Evolutionary conservation across 371 early-diverging fungal species (phyloP).

Genomic region (Smittium mucronatum): DNA sequence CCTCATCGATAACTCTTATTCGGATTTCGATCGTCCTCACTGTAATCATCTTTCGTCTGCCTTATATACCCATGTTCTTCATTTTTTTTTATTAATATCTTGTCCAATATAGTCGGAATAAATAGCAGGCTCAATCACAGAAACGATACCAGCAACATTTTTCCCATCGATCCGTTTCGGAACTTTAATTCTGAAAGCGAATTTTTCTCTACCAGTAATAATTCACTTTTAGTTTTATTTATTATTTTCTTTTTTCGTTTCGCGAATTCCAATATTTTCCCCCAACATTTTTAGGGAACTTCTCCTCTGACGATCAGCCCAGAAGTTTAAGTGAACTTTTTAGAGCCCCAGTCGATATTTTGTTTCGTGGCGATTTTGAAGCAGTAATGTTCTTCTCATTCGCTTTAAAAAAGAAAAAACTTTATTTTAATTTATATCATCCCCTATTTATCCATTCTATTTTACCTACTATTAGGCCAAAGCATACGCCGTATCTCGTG

Average conservation of each 20-base stretch:
- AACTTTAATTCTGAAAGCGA: conserved; percentile 8
- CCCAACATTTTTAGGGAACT: neutral
- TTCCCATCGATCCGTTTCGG: conserved; percentile 4
- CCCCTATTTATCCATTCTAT: too few species aligned
- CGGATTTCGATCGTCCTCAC: conserved; percentile 33
- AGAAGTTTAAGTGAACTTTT: conserved; percentile 45
- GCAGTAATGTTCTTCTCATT: neutral
- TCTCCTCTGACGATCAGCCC: neutral
- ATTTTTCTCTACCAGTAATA: neutral
- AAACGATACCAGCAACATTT: neutral
- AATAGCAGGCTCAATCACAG: neutral
- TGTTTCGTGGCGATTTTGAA: conserved; percentile 59
- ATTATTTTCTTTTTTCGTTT: neutral
- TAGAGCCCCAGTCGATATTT: conserved; percentile 76
- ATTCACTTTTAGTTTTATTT: too few species aligned
- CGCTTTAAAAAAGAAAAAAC: too few species aligned
- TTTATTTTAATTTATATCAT: too few species aligned
- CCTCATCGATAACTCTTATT: conserved; percentile 34
- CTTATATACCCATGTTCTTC: neutral
- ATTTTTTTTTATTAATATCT: neutral
- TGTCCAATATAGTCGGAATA: neutral
- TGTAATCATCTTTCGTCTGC: neutral
- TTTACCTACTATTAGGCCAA: too few species aligned
- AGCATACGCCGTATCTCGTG: conserved; percentile 41
- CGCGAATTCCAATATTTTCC: neutral